phyloP scores from a whole-genome alignment of 257 asterid genomes.

The Solanum sparsipilum region DNA sequence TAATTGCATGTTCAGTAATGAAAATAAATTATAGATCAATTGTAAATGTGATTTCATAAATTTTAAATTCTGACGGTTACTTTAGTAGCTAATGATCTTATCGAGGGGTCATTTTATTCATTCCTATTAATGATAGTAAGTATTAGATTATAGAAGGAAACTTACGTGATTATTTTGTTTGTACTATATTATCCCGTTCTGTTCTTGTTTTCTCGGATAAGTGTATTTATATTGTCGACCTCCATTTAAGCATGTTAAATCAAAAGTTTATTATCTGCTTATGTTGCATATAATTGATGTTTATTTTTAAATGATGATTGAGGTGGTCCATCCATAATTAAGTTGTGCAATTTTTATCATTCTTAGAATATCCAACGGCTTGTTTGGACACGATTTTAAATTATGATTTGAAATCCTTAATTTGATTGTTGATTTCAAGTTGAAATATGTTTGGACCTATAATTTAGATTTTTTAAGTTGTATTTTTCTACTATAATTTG shows the following conservation, averaged over 20 bases:
- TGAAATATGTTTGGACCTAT: neutral
- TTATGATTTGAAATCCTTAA: neutral
- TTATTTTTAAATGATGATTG: neutral
- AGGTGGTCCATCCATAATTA: neutral
- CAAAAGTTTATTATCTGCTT: neutral
- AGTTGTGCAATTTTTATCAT: neutral
- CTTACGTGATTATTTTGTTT: neutral
- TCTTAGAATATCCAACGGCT: neutral
- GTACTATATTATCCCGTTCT: neutral
- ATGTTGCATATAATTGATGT: neutral
- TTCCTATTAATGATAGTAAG: neutral
- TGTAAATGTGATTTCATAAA: neutral
- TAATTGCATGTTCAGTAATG: neutral
- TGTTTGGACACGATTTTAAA: neutral
- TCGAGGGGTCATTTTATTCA: neutral
- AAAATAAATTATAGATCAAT: neutral
- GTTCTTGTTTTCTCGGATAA: neutral
- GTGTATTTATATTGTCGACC: neutral
- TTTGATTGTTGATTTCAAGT: neutral
- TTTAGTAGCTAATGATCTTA: neutral
- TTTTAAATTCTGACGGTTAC: neutral
- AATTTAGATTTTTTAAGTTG: neutral
- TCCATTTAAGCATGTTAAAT: neutral
- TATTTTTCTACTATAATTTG: neutral
- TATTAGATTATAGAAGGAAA: neutral